Evolutionary conservation across 768 basidiomycete genomes (phyloP).

Genomic region (Phylloporus arenicola): DNA sequence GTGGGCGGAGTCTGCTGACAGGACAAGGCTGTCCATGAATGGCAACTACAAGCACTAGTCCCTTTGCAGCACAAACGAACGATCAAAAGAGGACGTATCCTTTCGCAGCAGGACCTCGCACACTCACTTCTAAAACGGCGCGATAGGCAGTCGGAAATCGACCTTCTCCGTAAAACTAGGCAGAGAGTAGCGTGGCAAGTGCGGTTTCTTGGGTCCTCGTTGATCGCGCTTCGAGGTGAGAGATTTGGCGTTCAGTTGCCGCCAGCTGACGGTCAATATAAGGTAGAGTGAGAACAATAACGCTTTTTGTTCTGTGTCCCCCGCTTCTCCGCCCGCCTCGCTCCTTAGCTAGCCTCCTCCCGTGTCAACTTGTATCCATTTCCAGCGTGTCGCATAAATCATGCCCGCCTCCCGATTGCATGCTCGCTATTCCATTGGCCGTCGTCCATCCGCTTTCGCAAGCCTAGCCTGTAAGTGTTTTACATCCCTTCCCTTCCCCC

Average conservation of each 20-base stretch:
- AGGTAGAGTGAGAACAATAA: slow-evolving; percentile 26
- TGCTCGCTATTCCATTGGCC: slow-evolving; percentile 29
- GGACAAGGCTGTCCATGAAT: background rate
- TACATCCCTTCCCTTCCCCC: background rate
- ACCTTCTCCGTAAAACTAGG: too few relatives aligned
- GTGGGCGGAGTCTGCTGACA: too few relatives aligned
- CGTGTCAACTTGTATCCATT: background rate
- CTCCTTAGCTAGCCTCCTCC: slow-evolving; percentile 10
- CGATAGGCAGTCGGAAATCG: too few relatives aligned
- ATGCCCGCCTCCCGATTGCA: slow-evolving; percentile 20
- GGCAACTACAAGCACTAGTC: slow-evolving; percentile 6
- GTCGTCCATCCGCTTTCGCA: slow-evolving; percentile 38
- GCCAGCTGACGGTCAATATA: slow-evolving; percentile 13
- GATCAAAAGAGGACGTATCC: slow-evolving; percentile 7
- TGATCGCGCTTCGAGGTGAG: too few relatives aligned
- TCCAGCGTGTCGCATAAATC: background rate
- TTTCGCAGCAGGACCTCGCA: too few relatives aligned
- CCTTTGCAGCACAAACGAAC: slow-evolving; percentile 11
- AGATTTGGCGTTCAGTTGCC: too few relatives aligned
- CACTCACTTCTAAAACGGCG: too few relatives aligned
- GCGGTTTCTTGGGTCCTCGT: too few relatives aligned
- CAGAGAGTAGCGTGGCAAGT: too few relatives aligned
- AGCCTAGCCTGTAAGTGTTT: slow-evolving; percentile 9
- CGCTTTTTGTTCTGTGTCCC: slow-evolving; percentile 8
- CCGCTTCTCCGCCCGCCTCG: too few relatives aligned